phyloP scores from a whole-genome alignment of 73 alveolate species.

The Symbiodinium pilosum region DNA sequence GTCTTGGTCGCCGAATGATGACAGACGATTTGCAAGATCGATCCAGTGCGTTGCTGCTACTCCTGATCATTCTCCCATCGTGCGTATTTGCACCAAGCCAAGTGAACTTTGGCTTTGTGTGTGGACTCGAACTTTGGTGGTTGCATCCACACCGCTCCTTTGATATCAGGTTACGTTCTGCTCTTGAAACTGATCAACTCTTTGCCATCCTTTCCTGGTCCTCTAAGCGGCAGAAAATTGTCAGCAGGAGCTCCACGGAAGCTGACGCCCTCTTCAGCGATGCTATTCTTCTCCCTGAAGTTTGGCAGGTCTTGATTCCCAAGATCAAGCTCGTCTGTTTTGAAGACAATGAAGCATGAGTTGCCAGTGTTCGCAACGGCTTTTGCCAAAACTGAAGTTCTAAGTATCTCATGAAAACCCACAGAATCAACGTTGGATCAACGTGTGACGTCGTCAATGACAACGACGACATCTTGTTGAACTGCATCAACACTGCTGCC shows the following conservation, averaged over 20 bases:
- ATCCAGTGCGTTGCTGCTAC: neutral
- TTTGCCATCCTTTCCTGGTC: neutral
- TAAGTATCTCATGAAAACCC: neutral
- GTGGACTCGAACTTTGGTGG: slow-evolving; percentile 17
- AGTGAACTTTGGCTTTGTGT: neutral
- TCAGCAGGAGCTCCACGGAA: neutral
- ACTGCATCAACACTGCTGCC: neutral
- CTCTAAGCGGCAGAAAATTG: neutral
- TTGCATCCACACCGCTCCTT: neutral
- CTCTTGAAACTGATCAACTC: neutral
- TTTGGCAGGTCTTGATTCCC: too few species aligned
- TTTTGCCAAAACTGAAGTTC: neutral
- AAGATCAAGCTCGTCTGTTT: too few species aligned
- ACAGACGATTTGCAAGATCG: neutral
- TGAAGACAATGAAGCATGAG: neutral
- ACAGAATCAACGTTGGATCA: neutral
- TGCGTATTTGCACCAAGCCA: too few species aligned
- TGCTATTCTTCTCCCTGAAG: too few species aligned
- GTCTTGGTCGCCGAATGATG: neutral
- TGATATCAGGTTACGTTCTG: neutral
- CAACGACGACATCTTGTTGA: neutral
- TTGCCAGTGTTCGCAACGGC: neutral
- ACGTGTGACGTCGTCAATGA: neutral
- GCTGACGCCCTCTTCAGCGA: neutral
- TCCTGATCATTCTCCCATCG: neutral